Percentiles rank a stretch among this genome's conserved stretches.
phyloP scores from a whole-genome alignment of 2,329 filamentous ascomycete genomes.

The Coleophoma eucalyptorum region DNA sequence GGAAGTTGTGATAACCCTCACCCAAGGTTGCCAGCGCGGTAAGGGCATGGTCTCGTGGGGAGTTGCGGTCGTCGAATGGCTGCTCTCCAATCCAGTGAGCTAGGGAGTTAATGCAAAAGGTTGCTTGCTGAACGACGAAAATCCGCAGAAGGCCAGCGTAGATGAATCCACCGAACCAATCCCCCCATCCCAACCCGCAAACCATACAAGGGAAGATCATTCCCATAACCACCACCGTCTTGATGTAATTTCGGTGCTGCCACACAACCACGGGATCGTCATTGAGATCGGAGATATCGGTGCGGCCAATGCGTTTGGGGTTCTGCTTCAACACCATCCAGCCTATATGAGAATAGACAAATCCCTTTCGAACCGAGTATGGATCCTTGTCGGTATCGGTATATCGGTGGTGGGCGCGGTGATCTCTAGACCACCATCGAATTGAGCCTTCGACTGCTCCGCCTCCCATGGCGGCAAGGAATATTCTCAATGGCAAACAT shows the following conservation, averaged over 20 bases:
- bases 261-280: conserved; percentile 77
- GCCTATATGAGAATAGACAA: conserved; percentile 76
- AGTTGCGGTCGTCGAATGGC: conserved; percentile 87
- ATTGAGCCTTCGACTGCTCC: conserved; percentile 80
- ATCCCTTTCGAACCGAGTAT: conserved; percentile 82
- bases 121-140: conserved; percentile 85
- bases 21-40: conserved; percentile 82
- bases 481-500: conserved; percentile 68
- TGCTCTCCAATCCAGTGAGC: conserved; percentile 88
- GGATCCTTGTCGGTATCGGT: conserved; percentile 88
- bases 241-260: conserved; percentile 82
- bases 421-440: conserved; percentile 75
- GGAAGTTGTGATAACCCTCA: conserved; percentile 90
- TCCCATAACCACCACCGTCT: conserved; percentile 70
- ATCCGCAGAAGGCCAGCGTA: conserved; percentile 80
- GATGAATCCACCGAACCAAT: conserved; percentile 74
- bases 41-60: conserved; percentile 78
- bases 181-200: conserved; percentile 71
- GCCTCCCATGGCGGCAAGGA: conserved; percentile 72
- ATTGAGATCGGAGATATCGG: conserved; percentile 81
- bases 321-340: conserved; percentile 94
- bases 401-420: conserved; percentile 83
- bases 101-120: conserved; percentile 86
- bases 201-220: conserved; percentile 69
- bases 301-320: conserved; percentile 77